Evolutionary conservation across 1,284 basidiomycete genomes (phyloP), one percentile per base, ranked within the genome.

Genomic region (Flammula alnicola): DNA sequence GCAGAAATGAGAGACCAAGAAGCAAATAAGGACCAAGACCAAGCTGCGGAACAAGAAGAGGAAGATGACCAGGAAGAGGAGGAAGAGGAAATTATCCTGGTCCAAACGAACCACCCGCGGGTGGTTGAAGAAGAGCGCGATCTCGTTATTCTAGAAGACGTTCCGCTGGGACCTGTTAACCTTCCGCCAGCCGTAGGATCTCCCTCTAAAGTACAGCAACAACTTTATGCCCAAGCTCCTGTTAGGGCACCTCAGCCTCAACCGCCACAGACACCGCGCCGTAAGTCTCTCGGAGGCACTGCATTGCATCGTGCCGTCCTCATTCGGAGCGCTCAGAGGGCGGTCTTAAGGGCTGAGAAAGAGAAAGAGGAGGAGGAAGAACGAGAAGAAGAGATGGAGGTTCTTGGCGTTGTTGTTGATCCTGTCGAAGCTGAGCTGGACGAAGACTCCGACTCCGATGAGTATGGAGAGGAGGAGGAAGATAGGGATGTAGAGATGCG

Each of bases 111-210:
- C 50, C 71, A 80, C 54, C 85, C 86, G 2, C 77, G 78, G 8
- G 84, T 88, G 2, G 76, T 86, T 1, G 79, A 88, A 59, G 85
- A 87, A 49, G 86, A 83, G 29, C 75, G 74, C 49, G 86, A 89
- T 57, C 77, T 88, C 25, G 76, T 88, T 45, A 87, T 89, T 49
- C 68, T 88, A 11, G 86, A 89, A 62, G 78, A 84, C 40, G 74
- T 87, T 16, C 75, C 76, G 3, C 60, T 77, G 22, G 14, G 20
- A 27, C 10, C 5, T 5, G 25, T 6, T 8, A 25, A 38, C 5
- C 22, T 12, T 3, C 10, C 35, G 14, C 42, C 31, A 23, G 19
- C 27, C 38, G 17, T 42, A 38, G 27, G 30, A 10, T 11, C 27
- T 35, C 14, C 3, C 39, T 0, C 25, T 22, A 10, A 12, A 17